Evolutionary conservation across 2,329 filamentous ascomycete species (phyloP), one percentile per base, ranked within the genome.

Genomic region (Penicillium janthinellum): DNA sequence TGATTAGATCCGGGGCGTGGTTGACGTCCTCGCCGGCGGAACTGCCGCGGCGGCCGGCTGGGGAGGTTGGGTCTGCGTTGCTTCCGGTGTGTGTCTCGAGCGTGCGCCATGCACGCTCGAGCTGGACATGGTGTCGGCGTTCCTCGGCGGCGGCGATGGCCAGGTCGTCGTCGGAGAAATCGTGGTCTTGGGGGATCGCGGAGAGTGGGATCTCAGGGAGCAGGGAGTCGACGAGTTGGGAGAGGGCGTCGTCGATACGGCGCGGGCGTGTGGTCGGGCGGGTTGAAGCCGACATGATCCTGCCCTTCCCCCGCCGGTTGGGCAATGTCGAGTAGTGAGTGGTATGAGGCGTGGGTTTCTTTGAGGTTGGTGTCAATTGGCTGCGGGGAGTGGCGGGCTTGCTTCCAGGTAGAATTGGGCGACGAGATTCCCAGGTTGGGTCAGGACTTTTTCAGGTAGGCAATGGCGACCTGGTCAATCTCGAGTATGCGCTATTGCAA

Each of bases 1-100:
- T 95, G 76, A 99, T 97, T 69, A 96, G 80, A 74, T 97, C 92
- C 34, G 91, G 91, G 56, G 93, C 92, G 82, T 97, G 93, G 74
- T 96, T 94, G 64, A 96, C 89, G 67, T 82, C 82, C 38, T 78
- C 77, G 15, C 69, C 69, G n/a, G 71, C 67, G 34, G 72, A 38
- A 47, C 72, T 75, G 37, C 73, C 71, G 28, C 73, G 64, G 20
- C 72, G 72, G 17, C 64, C 67, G 22, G 65, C 62, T 17, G 70
- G 68, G 8, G 72, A 72, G 28, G 62, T 66, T 12, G 69, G 63
- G 42, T 72, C 72, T 28, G 64, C 68, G 12, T 65, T 37, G 22
- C 44, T 60, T 35, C 64, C 62, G 25, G 67, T 53, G 47, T 76
- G 66, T 4, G 71, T 61, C 48, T 78, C 75, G 14, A 79, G 59